Conservation (phyloP, 192 early-diverging fungal species). For the Podochytrium sp. region DNA sequence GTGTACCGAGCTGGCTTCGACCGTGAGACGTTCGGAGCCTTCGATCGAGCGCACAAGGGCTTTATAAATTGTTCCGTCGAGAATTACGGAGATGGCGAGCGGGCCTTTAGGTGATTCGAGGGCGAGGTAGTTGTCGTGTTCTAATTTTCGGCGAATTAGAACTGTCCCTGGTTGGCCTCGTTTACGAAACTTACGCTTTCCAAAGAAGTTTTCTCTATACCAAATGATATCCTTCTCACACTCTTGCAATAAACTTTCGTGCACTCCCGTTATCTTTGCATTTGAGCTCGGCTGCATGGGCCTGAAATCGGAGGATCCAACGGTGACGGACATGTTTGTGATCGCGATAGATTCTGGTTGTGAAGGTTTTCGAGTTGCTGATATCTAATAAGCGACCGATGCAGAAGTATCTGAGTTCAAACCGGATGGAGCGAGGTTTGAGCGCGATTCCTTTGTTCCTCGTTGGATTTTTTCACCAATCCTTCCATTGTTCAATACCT, state of each 20-base stretch:
- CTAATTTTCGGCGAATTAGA: conserved; percentile 25
- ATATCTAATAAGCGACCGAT: too few species aligned
- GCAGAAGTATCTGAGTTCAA: too few species aligned
- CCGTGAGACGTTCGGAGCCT: conserved; percentile 62
- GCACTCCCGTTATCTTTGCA: conserved; percentile 54
- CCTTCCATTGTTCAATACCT: background rate
- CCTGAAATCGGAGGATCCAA: conserved; percentile 53
- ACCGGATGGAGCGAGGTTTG: too few species aligned
- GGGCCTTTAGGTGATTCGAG: conserved; percentile 53
- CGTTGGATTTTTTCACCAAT: background rate
- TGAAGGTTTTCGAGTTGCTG: too few species aligned
- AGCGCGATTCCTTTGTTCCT: background rate
- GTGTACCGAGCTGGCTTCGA: conserved; percentile 41
- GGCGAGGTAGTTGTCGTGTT: conserved; percentile 54
- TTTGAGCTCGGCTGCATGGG: conserved; percentile 44
- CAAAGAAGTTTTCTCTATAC: conserved; percentile 67
- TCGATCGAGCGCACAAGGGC: conserved; percentile 52
- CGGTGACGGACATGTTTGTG: conserved; percentile 48
- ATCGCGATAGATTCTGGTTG: too few species aligned
- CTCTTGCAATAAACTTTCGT: conserved; percentile 66
- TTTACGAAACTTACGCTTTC: conserved; percentile 48
- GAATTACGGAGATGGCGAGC: conserved; percentile 54
- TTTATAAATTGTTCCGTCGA: conserved; percentile 56
- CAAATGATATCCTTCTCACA: conserved; percentile 73
- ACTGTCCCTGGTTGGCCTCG: background rate